These are phyloP conservation scores for Zostera marina DNA, from an alignment of 116 monocot genomes.

Conservation along the genomic window DNA sequence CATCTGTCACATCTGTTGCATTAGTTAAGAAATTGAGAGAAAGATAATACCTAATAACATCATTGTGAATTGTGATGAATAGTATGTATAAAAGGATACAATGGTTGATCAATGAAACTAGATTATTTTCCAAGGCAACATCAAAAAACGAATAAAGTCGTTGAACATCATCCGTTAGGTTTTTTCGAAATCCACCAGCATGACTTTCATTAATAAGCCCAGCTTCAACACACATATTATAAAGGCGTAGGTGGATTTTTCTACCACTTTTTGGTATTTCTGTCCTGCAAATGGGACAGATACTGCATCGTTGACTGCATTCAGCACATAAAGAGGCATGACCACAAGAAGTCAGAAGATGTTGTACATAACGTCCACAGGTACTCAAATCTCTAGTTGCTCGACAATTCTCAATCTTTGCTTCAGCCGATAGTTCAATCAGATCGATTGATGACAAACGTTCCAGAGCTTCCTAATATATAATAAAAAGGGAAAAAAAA, in stretches of 20 bases:
- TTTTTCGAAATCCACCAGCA: conserved; percentile 58
- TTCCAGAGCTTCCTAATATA: conserved; percentile 55
- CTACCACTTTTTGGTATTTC: conserved; percentile 33
- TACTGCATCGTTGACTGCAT: conserved; percentile 78
- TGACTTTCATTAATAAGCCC: conserved; percentile 58
- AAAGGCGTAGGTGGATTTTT: conserved; percentile 50
- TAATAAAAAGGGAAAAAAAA: not conserved
- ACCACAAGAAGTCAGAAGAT: conserved; percentile 59
- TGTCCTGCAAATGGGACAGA: conserved; percentile 74
- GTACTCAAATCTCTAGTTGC: conserved; percentile 83
- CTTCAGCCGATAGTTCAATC: conserved; percentile 65
- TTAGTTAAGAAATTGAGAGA: conserved; percentile 27
- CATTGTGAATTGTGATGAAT: not conserved
- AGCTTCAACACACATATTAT: conserved; percentile 65
- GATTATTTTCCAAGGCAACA: conserved; percentile 79
- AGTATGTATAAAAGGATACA: conserved; percentile 63
- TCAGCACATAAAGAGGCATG: conserved; percentile 90
- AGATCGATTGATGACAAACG: conserved; percentile 70
- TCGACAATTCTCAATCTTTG: conserved; percentile 74
- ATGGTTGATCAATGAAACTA: conserved; percentile 77
- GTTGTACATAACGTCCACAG: conserved; percentile 75
- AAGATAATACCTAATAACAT: not conserved
- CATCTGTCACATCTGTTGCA: conserved; percentile 69
- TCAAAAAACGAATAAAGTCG: conserved; percentile 80
- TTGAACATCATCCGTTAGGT: conserved; percentile 42